These are phyloP conservation scores for Exutisphaerella laricina DNA, from an alignment of 2,329 filamentous ascomycete species.

Conservation along the genomic window DNA sequence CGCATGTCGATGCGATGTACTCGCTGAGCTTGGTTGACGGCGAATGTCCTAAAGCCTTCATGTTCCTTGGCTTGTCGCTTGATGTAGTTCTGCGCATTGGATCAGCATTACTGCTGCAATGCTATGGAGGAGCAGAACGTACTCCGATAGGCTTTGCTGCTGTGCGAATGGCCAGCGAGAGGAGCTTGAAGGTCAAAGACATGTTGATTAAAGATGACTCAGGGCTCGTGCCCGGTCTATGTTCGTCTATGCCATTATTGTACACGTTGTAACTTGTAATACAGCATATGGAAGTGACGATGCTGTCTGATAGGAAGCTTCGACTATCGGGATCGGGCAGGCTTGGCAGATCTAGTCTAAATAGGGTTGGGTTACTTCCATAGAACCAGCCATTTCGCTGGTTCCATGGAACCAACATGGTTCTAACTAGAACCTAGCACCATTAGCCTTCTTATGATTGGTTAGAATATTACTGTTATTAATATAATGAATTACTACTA, in stretches of 20 bases:
- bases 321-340: background rate
- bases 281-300: background rate
- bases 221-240: slow-evolving; percentile 9
- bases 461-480: too few relatives aligned
- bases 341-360: background rate
- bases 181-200: slow-evolving; percentile 62
- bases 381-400: too few relatives aligned
- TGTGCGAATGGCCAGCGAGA: slow-evolving; percentile 59
- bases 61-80: slow-evolving; percentile 64
- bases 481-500: too few relatives aligned
- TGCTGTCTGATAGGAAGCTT: background rate
- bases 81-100: slow-evolving; percentile 53
- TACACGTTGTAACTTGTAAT: background rate
- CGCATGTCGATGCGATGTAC: slow-evolving; percentile 64
- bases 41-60: slow-evolving; percentile 58
- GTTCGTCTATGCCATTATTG: slow-evolving; percentile 12
- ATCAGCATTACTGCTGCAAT: slow-evolving; percentile 4
- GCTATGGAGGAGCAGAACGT: slow-evolving; percentile 30
- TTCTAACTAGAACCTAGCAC: too few relatives aligned
- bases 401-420: too few relatives aligned
- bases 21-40: slow-evolving; percentile 57
- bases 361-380: too few relatives aligned
- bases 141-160: slow-evolving; percentile 64
- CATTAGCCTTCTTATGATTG: too few relatives aligned
- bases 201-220: slow-evolving; percentile 36